Conservation (phyloP, 2,329 filamentous ascomycete species). For the Domatiomyces globalis region DNA sequence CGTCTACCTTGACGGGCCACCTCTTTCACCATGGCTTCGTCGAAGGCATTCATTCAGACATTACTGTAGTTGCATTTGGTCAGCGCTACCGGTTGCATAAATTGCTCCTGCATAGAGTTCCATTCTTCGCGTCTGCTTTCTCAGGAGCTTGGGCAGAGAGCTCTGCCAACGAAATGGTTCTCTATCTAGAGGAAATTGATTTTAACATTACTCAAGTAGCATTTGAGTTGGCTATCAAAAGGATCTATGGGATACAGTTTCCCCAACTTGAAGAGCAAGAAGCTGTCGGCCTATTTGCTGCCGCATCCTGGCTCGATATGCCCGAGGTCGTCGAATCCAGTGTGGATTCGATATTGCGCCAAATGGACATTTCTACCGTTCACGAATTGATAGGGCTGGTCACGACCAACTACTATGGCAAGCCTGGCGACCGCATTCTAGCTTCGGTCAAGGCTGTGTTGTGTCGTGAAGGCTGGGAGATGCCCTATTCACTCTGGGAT, state of each 20-base stretch:
- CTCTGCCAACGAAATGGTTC: conserved; percentile 36
- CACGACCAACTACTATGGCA: conserved; percentile 42
- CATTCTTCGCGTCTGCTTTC: conserved; percentile 41
- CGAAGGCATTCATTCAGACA: conserved; percentile 40
- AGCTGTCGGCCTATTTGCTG: conserved; percentile 42
- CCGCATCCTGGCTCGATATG: conserved; percentile 46
- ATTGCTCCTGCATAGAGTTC: conserved; percentile 40
- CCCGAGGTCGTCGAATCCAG: conserved; percentile 40
- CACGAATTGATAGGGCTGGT: conserved; percentile 39
- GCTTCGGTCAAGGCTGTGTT: conserved; percentile 46
- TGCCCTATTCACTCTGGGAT: conserved; percentile 40
- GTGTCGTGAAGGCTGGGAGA: conserved; percentile 43
- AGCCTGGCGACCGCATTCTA: conserved; percentile 40
- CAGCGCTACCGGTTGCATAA: conserved; percentile 40
- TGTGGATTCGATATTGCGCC: conserved; percentile 40
- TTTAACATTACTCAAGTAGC: conserved; percentile 37
- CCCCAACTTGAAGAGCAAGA: conserved; percentile 37
- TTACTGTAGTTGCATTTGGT: conserved; percentile 39
- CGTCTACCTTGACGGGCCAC: conserved; percentile 35
- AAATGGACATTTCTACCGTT: conserved; percentile 38
- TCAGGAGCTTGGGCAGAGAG: conserved; percentile 44
- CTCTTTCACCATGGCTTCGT: conserved; percentile 39
- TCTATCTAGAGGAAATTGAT: conserved; percentile 42
- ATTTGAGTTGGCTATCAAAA: conserved; percentile 41
- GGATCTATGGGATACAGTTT: conserved; percentile 39